Evolutionary conservation across 2,329 filamentous ascomycete genomes (phyloP), one percentile per base, ranked within the genome.

Genomic region (Neopestalotiopsis clavispora): DNA sequence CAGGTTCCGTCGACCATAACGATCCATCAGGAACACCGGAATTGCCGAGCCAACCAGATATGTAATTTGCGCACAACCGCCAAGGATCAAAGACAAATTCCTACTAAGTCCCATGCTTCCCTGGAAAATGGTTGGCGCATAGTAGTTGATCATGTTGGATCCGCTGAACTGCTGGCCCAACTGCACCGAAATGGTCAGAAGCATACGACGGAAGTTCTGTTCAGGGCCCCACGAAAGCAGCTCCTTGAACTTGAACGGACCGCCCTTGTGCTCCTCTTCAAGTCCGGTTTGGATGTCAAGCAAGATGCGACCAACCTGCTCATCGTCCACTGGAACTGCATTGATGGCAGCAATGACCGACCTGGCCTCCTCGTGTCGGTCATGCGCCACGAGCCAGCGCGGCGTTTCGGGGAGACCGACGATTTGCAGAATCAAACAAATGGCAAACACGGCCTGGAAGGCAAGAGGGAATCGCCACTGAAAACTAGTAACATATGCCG

Each of bases 71-170:
- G 78, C 80, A 65, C 77, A 80, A 3, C 87, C 86, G 28, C 85
- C 86, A 1, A 89, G 78, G 4, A 89, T 81, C 52, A 89, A 77
- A 40, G 86, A 84, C 42, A 88, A 76, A n/a, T 86, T 81, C 1
- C 83, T 80, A 13, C 76, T 75, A 4, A 84, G 70, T 1, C 76
- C 71, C 78, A 84, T 82, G 10, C 76, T 78, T 1, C 78, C 71
- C 58, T 82, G 73, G 61, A 81, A 81, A 23, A 84, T 78, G 0
- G 79, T 73, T 0, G 82, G 79, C 0, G 79, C 77, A 58, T 84
- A 84, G 69, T 59, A 59, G 28, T 59, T 59, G 57, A 59, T 72
- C 69, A 74, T 73, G 66, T 76, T 76, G 56, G 67, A 70, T 38
- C 76, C 76, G 23, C 71, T 73, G 49, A 76, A 75, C 67, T 78